Evolutionary conservation across 176 grass and related monocot species (phyloP).

Genomic region (Carex pumila): DNA sequence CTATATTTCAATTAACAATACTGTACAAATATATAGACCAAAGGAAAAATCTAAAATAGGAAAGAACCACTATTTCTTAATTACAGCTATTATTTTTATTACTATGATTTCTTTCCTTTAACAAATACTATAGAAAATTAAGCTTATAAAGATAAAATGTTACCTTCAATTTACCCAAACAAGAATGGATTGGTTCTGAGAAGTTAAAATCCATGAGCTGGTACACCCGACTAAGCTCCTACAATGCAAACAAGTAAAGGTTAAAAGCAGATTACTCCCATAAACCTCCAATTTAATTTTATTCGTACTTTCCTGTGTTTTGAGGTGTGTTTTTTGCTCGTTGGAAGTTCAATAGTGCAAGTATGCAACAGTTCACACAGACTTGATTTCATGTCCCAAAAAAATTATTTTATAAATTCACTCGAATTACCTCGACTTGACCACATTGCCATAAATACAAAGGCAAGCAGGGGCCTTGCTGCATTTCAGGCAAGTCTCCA

Average conservation of each 20-base stretch:
- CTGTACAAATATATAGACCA: too few species aligned
- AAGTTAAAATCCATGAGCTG: constrained; percentile 77
- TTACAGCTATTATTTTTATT: too few species aligned
- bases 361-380: not conserved
- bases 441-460: constrained; percentile 91
- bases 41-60: too few species aligned
- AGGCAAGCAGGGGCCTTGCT: constrained; percentile 62
- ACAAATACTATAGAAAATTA: not conserved
- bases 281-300: not conserved
- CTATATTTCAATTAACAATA: too few species aligned
- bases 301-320: not conserved
- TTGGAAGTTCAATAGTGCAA: not conserved
- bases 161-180: constrained; percentile 80
- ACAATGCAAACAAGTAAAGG: not conserved
- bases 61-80: too few species aligned
- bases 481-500: constrained; percentile 50
- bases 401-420: not conserved
- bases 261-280: not conserved
- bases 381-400: constrained; percentile 10
- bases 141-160: not conserved
- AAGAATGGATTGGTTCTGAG: constrained; percentile 49
- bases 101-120: too few species aligned
- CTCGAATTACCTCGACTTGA: constrained; percentile 42
- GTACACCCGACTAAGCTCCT: constrained; percentile 65
- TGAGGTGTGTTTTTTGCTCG: not conserved